A percentile compares a stretch with the other conserved stretches of the same genome.
phyloP scores from a whole-genome alignment of 2,329 filamentous ascomycete species.

The Cyphellophora attinorum region DNA sequence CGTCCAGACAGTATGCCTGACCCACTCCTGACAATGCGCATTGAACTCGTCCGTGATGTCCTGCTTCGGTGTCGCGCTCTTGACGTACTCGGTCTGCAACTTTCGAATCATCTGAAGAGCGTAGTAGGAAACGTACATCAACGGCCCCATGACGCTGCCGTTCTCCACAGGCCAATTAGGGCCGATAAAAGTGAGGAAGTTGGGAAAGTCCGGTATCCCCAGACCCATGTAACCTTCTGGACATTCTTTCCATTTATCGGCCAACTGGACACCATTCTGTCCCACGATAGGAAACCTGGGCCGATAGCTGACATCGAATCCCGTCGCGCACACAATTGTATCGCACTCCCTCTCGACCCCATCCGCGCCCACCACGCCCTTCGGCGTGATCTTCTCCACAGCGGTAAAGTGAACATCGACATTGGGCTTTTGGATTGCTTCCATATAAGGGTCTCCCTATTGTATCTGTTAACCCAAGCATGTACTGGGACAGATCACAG shows the following conservation, averaged over 20 bases:
- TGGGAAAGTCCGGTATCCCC: slow-evolving; percentile 15
- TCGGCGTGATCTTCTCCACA: slow-evolving; percentile 33
- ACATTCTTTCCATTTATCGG: slow-evolving; percentile 30
- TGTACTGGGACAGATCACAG: too few species aligned
- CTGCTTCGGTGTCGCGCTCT: slow-evolving; percentile 25
- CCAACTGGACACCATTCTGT: slow-evolving; percentile 26
- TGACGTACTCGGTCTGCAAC: slow-evolving; percentile 31
- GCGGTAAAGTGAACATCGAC: slow-evolving; percentile 41
- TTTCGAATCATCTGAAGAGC: slow-evolving; percentile 29
- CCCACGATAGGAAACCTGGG: slow-evolving; percentile 33
- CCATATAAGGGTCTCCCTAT: slow-evolving; percentile 39
- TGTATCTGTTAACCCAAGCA: too few species aligned
- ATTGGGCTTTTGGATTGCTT: slow-evolving; percentile 38
- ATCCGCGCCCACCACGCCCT: slow-evolving; percentile 27
- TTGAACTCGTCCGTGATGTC: slow-evolving; percentile 23
- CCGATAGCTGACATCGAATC: slow-evolving; percentile 27
- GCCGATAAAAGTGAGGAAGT: slow-evolving; percentile 15
- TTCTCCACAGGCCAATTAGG: slow-evolving; percentile 33
- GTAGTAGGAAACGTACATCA: slow-evolving; percentile 29
- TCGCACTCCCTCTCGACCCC: slow-evolving; percentile 22
- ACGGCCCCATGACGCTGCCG: slow-evolving; percentile 30
- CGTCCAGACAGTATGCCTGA: slow-evolving; percentile 40
- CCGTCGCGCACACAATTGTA: slow-evolving; percentile 27
- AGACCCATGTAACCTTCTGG: slow-evolving; percentile 15
- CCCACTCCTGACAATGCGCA: slow-evolving; percentile 32